A percentile compares a stretch with the other conserved stretches of the same genome.
Evolutionary conservation across 2,329 filamentous ascomycete genomes (phyloP).

Genomic region (Davidsoniella virescens): DNA sequence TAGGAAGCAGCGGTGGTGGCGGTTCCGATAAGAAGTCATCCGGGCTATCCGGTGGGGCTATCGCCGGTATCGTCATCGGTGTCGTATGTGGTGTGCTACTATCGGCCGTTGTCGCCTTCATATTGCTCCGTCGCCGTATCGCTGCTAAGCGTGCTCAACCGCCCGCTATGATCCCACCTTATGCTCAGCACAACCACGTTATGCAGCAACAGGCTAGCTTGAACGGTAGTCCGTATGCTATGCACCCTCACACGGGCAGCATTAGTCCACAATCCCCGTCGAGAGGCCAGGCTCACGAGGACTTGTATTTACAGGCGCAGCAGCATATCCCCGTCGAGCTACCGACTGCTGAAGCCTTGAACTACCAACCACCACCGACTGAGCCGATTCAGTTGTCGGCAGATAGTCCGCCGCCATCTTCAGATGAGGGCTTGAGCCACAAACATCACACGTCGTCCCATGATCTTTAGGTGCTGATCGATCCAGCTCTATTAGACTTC

Average conservation of each 20-base stretch:
- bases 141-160: slow-evolving; percentile 13
- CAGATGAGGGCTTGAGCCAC: not conserved
- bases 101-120: slow-evolving; percentile 10
- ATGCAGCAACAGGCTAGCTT: not conserved
- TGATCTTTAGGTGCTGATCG: not conserved
- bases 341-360: not conserved
- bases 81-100: slow-evolving; percentile 16
- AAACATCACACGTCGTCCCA: not conserved
- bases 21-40: not conserved
- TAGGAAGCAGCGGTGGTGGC: not conserved
- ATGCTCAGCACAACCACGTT: not conserved
- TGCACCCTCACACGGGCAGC: not conserved
- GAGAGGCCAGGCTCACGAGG: not conserved
- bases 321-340: slow-evolving; percentile 2
- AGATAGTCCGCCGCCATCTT: not conserved
- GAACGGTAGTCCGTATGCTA: not conserved
- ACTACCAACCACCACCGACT: not conserved
- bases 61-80: slow-evolving; percentile 29
- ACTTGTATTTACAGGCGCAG: slow-evolving; percentile 2
- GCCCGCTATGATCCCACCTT: slow-evolving; percentile 6
- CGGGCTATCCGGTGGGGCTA: slow-evolving; percentile 23
- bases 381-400: slow-evolving; percentile 6
- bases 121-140: slow-evolving; percentile 19
- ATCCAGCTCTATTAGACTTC: not conserved
- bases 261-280: slow-evolving; percentile 1